Base-by-base conservation (phyloP, 2,329 filamentous ascomycete species). In the Magnaporthiopsis rhizophila region DNA sequence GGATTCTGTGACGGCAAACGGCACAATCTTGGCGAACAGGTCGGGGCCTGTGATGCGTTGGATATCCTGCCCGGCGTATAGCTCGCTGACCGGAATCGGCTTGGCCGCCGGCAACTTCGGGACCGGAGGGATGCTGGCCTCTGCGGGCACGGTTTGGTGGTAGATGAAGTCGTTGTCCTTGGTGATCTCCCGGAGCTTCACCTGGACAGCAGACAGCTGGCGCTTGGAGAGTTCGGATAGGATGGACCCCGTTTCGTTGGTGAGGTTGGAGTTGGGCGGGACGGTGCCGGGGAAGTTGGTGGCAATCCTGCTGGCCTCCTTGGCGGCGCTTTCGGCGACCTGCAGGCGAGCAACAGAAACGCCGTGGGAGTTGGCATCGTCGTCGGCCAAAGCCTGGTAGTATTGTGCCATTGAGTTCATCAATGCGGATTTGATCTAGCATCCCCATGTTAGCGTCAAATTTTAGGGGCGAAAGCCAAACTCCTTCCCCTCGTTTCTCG, bases 151-250 rank as follows among this genome's bases (percentile, higher is more conserved):
- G 1, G 87, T 88, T 70, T 98, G 92, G 74, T 99, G 95, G 73
- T 99, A 99, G 73, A 99, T 97, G 75, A 95, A 98, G 74, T 99
- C 95, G 69, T 99, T 99, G 75, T 99, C 95, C 72, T 96, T 97
- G 69, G 84, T 82, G 62, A 93, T 83, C 66, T 91, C 88, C 24
- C 81, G 80, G 28, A 97, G 79, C 74, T 90, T 93, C 67, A 94
- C 90, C 73, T 96, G 90, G 3, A 97, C 89, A 38, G 86, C 89
- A 0, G 89, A 82, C 34, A 90, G 77, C 70, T 98, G 94, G 66
- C 92, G 86, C 74, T 92, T 96, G 21, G 91, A 88, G 68, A 96
- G 84, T 45, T 96, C 92, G n/a, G 86, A 80, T 50, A 99, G 78
- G 63, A 87, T 82, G 0, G 82, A 72, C 0, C 91, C 90, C 3